Base-by-base conservation (phyloP, 306 rosid species). In the Trifolium pratense region DNA sequence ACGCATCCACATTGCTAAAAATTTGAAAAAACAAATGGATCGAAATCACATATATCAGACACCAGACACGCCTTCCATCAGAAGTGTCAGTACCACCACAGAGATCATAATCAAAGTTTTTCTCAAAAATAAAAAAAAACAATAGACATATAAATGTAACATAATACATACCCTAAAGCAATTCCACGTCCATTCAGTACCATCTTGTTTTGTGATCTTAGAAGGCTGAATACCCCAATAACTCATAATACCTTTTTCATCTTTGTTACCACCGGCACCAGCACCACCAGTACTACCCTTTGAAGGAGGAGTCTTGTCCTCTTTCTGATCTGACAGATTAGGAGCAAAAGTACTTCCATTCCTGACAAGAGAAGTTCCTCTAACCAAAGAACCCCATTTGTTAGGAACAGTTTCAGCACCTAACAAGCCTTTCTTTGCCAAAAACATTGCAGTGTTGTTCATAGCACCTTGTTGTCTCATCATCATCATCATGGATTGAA, bases 141-240 rank as follows among this genome's bases (percentile, higher is more conserved):
- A 40, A 40, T 10, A 40, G 15, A 40, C 4, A 2, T 40, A 6
- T 13, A 9, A 40, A 12, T 0, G 15, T 3, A 55, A 37, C 1
- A 78, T 1, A 0, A 78, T 1, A 13, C 68, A 25, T 77, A 91
- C 97, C 89, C 77, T 91, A 21, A 91, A 91, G 81, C 97, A 85
- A 40, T 51, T 61, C 97, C 97, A 91, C 25, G 75, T 82, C 97
- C 94, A 89, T 51, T 85, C 88, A 6, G 94, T 77, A 14, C 97
- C 97, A 57, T 91, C 94, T 0, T 69, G 62, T 53, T 71, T 85
- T 17, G 68, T 81, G 51, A 87, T 12, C 78, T 68, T 85, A 7
- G 72, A 14, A 0, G 82, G 72, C 0, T 80, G 68, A 49, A 89
- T 32, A 1, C 97, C 97, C 97, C 95, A 91, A 43, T 91, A 91